These are phyloP conservation scores for Acacia concinna DNA, from an alignment of 331 rosid genomes.

Conservation along the genomic window DNA sequence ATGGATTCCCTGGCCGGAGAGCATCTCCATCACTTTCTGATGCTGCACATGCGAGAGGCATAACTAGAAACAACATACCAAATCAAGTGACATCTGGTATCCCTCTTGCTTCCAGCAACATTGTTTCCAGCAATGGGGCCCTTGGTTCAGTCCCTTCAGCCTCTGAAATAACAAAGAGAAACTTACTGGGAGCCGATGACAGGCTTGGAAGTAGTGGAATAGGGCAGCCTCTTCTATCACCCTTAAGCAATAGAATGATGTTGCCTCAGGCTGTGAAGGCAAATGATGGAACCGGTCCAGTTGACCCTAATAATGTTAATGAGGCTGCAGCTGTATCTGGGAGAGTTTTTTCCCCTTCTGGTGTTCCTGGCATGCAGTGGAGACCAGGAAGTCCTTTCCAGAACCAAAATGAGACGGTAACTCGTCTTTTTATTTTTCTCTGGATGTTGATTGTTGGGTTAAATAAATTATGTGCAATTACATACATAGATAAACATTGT, in stretches of 20 bases:
- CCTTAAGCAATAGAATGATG: constrained; percentile 59
- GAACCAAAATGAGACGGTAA: constrained; percentile 64
- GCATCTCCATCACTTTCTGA: constrained; percentile 74
- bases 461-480: neutral
- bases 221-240: constrained; percentile 64
- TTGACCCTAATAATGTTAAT: constrained; percentile 52
- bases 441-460: neutral
- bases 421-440: neutral
- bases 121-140: constrained; percentile 54
- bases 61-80: constrained; percentile 58
- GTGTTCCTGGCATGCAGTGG: constrained; percentile 78
- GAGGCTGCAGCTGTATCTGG: constrained; percentile 65
- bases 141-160: constrained; percentile 60
- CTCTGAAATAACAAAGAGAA: constrained; percentile 69
- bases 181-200: constrained; percentile 70
- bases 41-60: constrained; percentile 57
- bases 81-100: constrained; percentile 53
- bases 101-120: constrained; percentile 56
- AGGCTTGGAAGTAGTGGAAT: constrained; percentile 61
- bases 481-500: neutral
- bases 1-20: constrained; percentile 66
- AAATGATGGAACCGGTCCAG: constrained; percentile 56
- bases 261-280: constrained; percentile 61
- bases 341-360: constrained; percentile 70
- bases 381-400: constrained; percentile 79